Evolutionary conservation across 208 protist genomes (phyloP), one percentile per base, ranked within the genome.

Genomic region (Trypanosoma avium): DNA sequence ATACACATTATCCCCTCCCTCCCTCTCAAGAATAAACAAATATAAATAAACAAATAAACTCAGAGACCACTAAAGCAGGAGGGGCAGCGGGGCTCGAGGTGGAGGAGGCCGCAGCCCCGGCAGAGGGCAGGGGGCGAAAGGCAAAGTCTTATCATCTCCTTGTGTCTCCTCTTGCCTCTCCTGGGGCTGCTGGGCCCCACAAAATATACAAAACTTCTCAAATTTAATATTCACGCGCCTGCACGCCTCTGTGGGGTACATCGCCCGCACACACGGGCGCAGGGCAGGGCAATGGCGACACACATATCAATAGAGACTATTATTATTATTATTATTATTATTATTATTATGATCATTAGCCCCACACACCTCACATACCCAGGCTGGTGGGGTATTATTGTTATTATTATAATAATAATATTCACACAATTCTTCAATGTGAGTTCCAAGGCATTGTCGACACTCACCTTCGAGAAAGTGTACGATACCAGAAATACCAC

Each of bases 201-300:
- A 96, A 73, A 87, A 75, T 24, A 90, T 82, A 61, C 90, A 96
- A 59, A 86, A 92, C 26, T 50, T 61, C 75, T 96, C 90, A 60
- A 94, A 85, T 43, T 77, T 70, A n/a, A 87, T 42, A 66, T 93
- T 93, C 9, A 72, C 78, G 9, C 84, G 63, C 48, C 76, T 60
- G 85, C 86, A 95, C 67, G 75, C 83, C 46, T 86, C 75, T 9
- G 76, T 75, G 26, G 84, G 75, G 1, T 79, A 61, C 46, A 72
- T 21, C n/a, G 78, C 74, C 68, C 79, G 83, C 48, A 90, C 80
- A 9, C 52, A 64, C 0, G 77, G 78, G 5, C 90, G 82, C 49
- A 93, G 64, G 0, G 77, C 40, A 33, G 92, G 80, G 54, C 86
- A 96, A 52, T 73, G 57, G 33, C 48, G 64, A 48, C 90, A 96